These are phyloP conservation scores for Exophiala lecanii-corni DNA, from an alignment of 2,329 filamentous ascomycete species.

Conservation along the genomic window DNA sequence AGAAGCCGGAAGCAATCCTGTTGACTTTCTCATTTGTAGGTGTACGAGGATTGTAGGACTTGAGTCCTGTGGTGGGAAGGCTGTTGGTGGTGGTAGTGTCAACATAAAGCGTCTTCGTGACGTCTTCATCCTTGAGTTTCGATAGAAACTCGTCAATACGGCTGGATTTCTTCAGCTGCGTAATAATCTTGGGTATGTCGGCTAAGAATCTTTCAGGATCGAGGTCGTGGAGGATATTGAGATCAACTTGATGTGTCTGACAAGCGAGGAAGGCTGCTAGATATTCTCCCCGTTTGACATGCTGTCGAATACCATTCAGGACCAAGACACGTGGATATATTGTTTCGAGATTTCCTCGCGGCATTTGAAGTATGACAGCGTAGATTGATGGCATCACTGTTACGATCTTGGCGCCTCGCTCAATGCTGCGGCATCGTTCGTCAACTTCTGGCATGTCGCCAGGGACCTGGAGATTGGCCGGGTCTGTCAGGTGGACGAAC, in stretches of 20 bases:
- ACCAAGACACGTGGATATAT: conserved; percentile 92
- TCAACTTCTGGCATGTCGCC: conserved; percentile 85
- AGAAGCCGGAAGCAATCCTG: conserved; percentile 77
- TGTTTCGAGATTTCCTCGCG: conserved; percentile 89
- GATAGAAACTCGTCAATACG: conserved; percentile 90
- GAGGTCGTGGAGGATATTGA: conserved; percentile 96
- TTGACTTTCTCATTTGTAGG: conserved; percentile 64
- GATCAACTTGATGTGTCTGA: conserved; percentile 88
- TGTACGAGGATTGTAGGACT: conserved; percentile 9
- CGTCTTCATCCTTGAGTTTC: conserved; percentile 81
- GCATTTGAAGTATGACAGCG: conserved; percentile 87
- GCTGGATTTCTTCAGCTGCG: conserved; percentile 75
- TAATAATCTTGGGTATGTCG: conserved; percentile 70
- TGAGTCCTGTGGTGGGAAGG: conserved; percentile 25
- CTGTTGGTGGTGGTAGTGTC: conserved; percentile 56
- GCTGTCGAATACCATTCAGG: conserved; percentile 76
- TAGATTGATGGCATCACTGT: conserved; percentile 86
- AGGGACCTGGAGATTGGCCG: conserved; percentile 57
- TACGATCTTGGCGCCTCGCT: conserved; percentile 80
- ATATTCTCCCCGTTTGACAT: conserved; percentile 78
- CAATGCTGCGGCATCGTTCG: conserved; percentile 85
- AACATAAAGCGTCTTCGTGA: conserved; percentile 87
- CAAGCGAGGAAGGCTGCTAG: conserved; percentile 79
- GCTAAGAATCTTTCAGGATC: conserved; percentile 78
- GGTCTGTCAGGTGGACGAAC: conserved; percentile 71